A percentile compares a stretch with the other conserved stretches of the same genome.
Conservation (phyloP, 2,329 filamentous ascomycete genomes). For the Blastomyces silverae region DNA sequence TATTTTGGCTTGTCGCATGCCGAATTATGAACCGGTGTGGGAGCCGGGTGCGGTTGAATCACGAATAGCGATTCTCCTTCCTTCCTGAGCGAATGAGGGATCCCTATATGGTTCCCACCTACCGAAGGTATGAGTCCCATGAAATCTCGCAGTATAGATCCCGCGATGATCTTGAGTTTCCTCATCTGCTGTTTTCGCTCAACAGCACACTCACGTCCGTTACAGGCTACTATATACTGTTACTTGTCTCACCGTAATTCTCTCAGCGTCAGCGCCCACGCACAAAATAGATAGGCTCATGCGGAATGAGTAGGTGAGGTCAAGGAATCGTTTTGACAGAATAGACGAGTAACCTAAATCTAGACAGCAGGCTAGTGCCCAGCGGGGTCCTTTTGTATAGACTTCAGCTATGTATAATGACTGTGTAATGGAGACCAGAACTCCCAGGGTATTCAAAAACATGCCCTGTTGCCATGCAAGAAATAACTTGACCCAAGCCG, state of each 20-base stretch:
- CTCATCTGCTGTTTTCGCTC: slow-evolving; percentile 39
- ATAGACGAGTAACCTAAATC: too few relatives aligned
- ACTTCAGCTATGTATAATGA: too few relatives aligned
- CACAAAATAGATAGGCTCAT: slow-evolving; percentile 25
- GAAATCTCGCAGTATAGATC: slow-evolving; percentile 40
- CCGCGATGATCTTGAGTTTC: slow-evolving; percentile 31
- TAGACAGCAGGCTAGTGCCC: too few relatives aligned
- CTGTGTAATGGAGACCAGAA: too few relatives aligned
- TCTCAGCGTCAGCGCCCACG: slow-evolving; percentile 30
- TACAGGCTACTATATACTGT: slow-evolving; percentile 44
- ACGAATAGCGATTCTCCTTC: slow-evolving; percentile 21
- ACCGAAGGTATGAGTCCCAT: slow-evolving; percentile 36
- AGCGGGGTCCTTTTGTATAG: too few relatives aligned
- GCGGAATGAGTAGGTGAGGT: slow-evolving; percentile 32
- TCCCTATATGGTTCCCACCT: slow-evolving; percentile 39
- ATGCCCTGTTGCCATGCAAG: too few relatives aligned
- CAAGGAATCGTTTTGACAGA: slow-evolving; percentile 27
- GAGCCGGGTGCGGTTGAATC: slow-evolving; percentile 26
- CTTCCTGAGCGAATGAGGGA: not conserved
- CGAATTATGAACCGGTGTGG: slow-evolving; percentile 25
- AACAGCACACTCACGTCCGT: slow-evolving; percentile 36
- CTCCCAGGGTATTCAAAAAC: too few relatives aligned
- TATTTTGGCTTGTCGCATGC: slow-evolving; percentile 28
- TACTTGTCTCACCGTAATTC: slow-evolving; percentile 29
- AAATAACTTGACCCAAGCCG: too few relatives aligned